These are phyloP conservation scores for Lachnellula occidentalis DNA, from an alignment of 2,329 filamentous ascomycete species.

Conservation along the genomic window DNA sequence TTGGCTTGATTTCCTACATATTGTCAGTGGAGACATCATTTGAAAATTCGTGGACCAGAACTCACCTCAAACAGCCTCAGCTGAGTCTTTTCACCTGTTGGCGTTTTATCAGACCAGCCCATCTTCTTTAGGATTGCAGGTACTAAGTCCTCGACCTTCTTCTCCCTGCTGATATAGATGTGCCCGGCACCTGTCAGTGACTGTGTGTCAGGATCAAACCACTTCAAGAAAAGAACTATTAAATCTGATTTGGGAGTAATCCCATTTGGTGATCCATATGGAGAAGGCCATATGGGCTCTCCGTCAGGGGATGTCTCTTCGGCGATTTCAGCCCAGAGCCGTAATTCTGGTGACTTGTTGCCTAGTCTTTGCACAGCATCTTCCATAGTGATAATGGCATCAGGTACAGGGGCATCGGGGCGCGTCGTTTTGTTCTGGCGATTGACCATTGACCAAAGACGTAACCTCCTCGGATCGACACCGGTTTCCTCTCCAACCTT, in stretches of 20 bases:
- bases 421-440: constrained; percentile 95
- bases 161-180: constrained; percentile 80
- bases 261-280: constrained; percentile 51
- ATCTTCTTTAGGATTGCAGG: constrained; percentile 74
- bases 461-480: constrained; percentile 62
- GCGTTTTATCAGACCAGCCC: constrained; percentile 75
- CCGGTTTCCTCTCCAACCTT: constrained; percentile 66
- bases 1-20: constrained; percentile 81
- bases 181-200: constrained; percentile 72
- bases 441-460: constrained; percentile 97
- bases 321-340: constrained; percentile 81
- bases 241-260: constrained; percentile 53
- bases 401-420: constrained; percentile 80
- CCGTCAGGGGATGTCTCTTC: constrained; percentile 63
- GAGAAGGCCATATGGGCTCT: constrained; percentile 65
- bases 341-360: constrained; percentile 63
- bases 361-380: constrained; percentile 63
- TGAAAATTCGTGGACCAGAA: neutral
- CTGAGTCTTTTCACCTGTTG: constrained; percentile 53
- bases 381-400: constrained; percentile 70
- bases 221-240: constrained; percentile 86
- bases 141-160: constrained; percentile 80
- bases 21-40: constrained; percentile 16
- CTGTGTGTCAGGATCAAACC: constrained; percentile 78
- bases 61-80: constrained; percentile 70